Evolutionary conservation across 345 rosid genomes (phyloP).

Genomic region (Kandelia obovata): DNA sequence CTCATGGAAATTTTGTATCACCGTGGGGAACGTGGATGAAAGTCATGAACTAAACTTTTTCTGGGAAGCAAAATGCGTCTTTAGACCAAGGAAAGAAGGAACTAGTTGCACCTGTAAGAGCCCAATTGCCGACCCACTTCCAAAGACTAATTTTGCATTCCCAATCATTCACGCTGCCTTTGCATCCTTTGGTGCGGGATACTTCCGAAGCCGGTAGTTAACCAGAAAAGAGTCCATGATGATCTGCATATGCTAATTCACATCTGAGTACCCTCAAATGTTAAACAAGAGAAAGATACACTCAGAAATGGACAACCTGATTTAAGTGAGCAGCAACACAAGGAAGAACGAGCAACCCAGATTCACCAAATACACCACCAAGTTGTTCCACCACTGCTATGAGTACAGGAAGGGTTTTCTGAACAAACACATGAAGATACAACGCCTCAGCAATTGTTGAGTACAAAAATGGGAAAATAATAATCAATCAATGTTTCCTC

Average conservation of each 20-base stretch:
- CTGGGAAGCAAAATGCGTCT: too few species aligned
- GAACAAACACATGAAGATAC: slow-evolving; percentile 13
- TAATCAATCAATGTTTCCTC: neutral
- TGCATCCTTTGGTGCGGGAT: slow-evolving; percentile 27
- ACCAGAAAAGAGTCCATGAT: slow-evolving; percentile 60
- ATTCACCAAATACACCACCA: slow-evolving; percentile 78
- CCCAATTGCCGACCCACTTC: too few species aligned
- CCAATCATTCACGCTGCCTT: slow-evolving; percentile 38
- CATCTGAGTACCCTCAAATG: slow-evolving; percentile 4
- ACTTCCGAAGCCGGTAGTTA: slow-evolving; percentile 47
- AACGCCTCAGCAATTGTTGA: neutral
- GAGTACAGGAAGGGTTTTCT: slow-evolving; percentile 90
- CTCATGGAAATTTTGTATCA: too few species aligned
- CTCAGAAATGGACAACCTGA: slow-evolving; percentile 46
- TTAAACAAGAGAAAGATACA: neutral
- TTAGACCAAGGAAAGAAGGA: too few species aligned
- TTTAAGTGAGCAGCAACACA: slow-evolving; percentile 84
- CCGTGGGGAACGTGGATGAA: too few species aligned
- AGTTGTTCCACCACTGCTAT: slow-evolving; percentile 87
- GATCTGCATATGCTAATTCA: slow-evolving; percentile 32
- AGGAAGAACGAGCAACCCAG: slow-evolving; percentile 86
- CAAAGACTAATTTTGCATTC: neutral
- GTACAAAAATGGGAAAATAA: neutral
- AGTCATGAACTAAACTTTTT: too few species aligned
- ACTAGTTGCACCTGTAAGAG: too few species aligned